Evolutionary conservation across 176 grass and related monocot genomes (phyloP), one percentile per base, ranked within the genome.

Genomic region (Carex pumila): DNA sequence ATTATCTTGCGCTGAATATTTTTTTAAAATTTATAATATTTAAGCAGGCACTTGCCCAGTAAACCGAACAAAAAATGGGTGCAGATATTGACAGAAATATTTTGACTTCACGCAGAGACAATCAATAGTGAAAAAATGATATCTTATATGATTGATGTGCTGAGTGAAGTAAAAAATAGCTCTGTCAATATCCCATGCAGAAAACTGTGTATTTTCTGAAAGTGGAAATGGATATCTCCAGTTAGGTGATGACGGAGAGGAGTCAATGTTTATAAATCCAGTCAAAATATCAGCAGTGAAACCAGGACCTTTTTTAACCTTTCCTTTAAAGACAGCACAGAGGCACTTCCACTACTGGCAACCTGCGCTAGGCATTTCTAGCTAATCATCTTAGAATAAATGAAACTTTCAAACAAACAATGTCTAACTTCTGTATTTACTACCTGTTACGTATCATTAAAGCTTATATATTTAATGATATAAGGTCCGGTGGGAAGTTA

Each of bases 221-320:
- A 79, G 50, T 7, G 8, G 9, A 45, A 62, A 62, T 31, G 58
- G 55, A 62, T 2, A 25, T 59, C 21, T 65, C 56, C 80, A 52
- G 80, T 55, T 61, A 54, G 12, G 21, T 5, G 8, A 32, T 21
- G 4, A 83, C 12, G 61, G 61, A 67, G 80, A 83, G 80, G 39
- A 83, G 58, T 22, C 61, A 52, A 52, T 45, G 12, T 13, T 12
- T 65, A 36, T 29, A 34, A 66, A 68, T 66, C 62, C 45, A 69
- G 80, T 83, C 80, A 83, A 83, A 83, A 83, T 83, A 54, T 83
- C 80, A 53, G 80, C 80, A 83, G 80, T 83, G 80, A 69, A 69
- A 18, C 43, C 80, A 69, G 64, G 80, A 69, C 21, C 32, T 34
- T 11, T 52, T 66, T 82, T 82, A 61, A 81, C 25, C 80, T 54